These are phyloP conservation scores for Botryosphaeria dothidea DNA, from an alignment of 2,329 filamentous ascomycete species.

Conservation along the genomic window DNA sequence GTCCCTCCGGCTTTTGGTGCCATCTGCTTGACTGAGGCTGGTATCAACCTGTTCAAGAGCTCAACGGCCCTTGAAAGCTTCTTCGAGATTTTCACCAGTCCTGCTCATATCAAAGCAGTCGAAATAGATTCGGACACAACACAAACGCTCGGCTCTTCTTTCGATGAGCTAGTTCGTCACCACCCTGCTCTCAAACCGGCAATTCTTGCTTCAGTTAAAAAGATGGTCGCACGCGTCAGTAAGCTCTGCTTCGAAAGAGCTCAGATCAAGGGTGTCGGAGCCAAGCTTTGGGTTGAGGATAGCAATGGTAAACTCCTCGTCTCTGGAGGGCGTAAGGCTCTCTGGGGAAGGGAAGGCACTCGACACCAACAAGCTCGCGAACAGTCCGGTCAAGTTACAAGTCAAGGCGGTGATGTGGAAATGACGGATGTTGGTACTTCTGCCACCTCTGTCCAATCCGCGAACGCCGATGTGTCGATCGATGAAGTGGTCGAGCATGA, in stretches of 20 bases:
- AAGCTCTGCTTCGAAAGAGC: conserved; percentile 73
- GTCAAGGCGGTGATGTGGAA: conserved; percentile 57
- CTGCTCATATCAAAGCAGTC: conserved; percentile 83
- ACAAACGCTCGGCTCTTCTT: conserved; percentile 74
- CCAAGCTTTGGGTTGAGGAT: conserved; percentile 70
- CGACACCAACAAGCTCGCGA: conserved; percentile 23
- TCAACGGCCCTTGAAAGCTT: conserved; percentile 83
- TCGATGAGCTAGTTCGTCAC: conserved; percentile 93
- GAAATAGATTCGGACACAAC: conserved; percentile 72
- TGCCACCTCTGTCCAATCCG: conserved; percentile 4
- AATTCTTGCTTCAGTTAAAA: conserved; percentile 81
- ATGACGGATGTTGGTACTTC: conserved; percentile 58
- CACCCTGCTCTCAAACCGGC: conserved; percentile 79
- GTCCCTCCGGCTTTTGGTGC: conserved; percentile 88
- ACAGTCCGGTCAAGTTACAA: conserved; percentile 7
- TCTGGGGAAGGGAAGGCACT: conserved; percentile 45
- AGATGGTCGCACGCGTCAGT: conserved; percentile 83
- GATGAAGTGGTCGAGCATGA: conserved; percentile 50
- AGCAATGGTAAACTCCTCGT: conserved; percentile 60
- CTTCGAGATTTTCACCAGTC: conserved; percentile 95
- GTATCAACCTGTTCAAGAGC: conserved; percentile 82
- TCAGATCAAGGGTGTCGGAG: conserved; percentile 69
- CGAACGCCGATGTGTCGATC: conserved; percentile 27
- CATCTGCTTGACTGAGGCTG: conserved; percentile 85
- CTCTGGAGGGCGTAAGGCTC: conserved; percentile 55